Conservation (phyloP, 192 early-diverging fungal species). For the Coemansia sp. region DNA sequence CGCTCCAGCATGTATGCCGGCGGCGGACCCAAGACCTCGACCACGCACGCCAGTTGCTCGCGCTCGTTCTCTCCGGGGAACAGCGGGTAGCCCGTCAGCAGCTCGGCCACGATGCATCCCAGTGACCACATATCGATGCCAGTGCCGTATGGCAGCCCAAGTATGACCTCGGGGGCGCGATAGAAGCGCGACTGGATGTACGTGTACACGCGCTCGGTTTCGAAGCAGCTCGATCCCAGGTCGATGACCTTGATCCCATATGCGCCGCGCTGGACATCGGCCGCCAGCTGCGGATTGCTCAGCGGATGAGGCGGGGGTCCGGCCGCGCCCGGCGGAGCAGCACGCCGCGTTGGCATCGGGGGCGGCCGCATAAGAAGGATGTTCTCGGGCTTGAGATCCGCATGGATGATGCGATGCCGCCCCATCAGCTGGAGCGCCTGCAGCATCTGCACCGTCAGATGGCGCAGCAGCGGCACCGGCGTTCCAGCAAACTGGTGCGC, state of each 20-base stretch:
- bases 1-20: slow-evolving; percentile 68
- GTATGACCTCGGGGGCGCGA: slow-evolving; percentile 93
- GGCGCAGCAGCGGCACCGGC: slow-evolving; percentile 35
- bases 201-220: slow-evolving; percentile 92
- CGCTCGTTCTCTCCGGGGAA: slow-evolving; percentile 98
- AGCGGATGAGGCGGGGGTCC: slow-evolving; percentile 37
- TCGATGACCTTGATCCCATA: slow-evolving; percentile 96
- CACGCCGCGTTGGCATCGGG: slow-evolving; percentile 42
- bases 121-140: slow-evolving; percentile 98
- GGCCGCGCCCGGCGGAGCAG: slow-evolving; percentile 18
- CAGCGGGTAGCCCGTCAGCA: slow-evolving; percentile 84
- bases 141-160: slow-evolving; percentile 83
- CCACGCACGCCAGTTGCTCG: slow-evolving; percentile 92
- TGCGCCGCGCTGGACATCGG: slow-evolving; percentile 36
- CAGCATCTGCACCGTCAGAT: slow-evolving; percentile 78
- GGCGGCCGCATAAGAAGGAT: slow-evolving; percentile 73
- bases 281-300: slow-evolving; percentile 34
- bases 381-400: slow-evolving; percentile 97
- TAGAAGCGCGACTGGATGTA: slow-evolving; percentile 98
- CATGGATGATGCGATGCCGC: slow-evolving; percentile 81
- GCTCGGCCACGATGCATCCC: slow-evolving; percentile 92
- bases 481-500: slow-evolving; percentile 85
- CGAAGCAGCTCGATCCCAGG: slow-evolving; percentile 93
- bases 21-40: slow-evolving; percentile 89
- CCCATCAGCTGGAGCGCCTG: slow-evolving; percentile 73